Conservation (phyloP, 2,329 filamentous ascomycete species). For the Oidium heveae region DNA sequence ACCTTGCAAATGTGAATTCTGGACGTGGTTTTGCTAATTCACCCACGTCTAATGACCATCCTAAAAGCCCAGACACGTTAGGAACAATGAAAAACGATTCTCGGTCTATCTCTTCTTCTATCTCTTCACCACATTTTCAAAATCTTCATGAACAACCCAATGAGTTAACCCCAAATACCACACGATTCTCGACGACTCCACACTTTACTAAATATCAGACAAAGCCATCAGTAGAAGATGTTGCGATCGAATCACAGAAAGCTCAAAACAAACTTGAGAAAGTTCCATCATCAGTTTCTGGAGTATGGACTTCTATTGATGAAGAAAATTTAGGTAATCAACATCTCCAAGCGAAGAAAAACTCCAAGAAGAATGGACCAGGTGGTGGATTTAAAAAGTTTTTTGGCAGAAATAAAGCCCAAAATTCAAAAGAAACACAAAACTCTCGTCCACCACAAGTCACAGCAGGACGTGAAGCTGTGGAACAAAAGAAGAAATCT, state of each 20-base stretch:
- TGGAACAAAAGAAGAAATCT: conserved; percentile 2
- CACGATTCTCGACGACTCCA: too few relatives aligned
- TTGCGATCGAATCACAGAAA: too few relatives aligned
- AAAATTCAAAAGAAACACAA: conserved; percentile 28
- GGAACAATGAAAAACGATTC: too few relatives aligned
- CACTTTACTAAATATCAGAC: too few relatives aligned
- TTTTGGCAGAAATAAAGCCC: conserved; percentile 36
- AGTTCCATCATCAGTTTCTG: conserved; percentile 4
- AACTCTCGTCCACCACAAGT: conserved; percentile 21
- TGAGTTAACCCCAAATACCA: too few relatives aligned
- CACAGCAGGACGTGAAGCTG: conserved; percentile 17
- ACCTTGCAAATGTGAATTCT: conserved; percentile 47
- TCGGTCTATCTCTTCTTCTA: too few relatives aligned
- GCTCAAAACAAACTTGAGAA: too few relatives aligned
- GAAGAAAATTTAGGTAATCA: conserved; percentile 18
- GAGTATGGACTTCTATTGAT: conserved; percentile 8
- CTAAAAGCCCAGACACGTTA: too few relatives aligned
- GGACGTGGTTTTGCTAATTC: conserved; percentile 23
- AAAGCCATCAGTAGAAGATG: too few relatives aligned
- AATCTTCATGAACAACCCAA: too few relatives aligned
- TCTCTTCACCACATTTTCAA: too few relatives aligned
- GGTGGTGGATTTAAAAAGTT: conserved; percentile 33
- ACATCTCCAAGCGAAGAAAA: conserved; percentile 7
- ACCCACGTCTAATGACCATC: conserved; percentile 5
- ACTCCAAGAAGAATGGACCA: conserved; percentile 22